Percentiles rank a stretch among this genome's conserved stretches.
phyloP scores from a whole-genome alignment of 164 flowering plant genomes.

The Vitis vinifera region ASM3070453v1 NC_081805.1:5581001-5581500 shows the following conservation, averaged over 20 bases:
- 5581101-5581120: constrained; percentile 50
- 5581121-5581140: constrained; percentile 53
- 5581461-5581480: constrained; percentile 34
- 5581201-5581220: constrained; percentile 78
- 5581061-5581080: constrained; percentile 69
- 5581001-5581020: constrained; percentile 70
- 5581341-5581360: constrained; percentile 85
- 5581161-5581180: constrained; percentile 65
- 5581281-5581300: constrained; percentile 74
- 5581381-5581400: constrained; percentile 46
- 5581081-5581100: constrained; percentile 65
- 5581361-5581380: constrained; percentile 70
- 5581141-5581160: constrained; percentile 38
- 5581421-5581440: constrained; percentile 71
- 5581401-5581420: constrained; percentile 81
- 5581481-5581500: constrained; percentile 45
- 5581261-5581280: constrained; percentile 41
- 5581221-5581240: constrained; percentile 45
- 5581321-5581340: constrained; percentile 65
- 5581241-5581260: constrained; percentile 14
- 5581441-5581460: constrained; percentile 56
- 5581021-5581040: constrained; percentile 43
- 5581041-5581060: constrained; percentile 63
- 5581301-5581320: constrained; percentile 76
- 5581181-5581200: constrained; percentile 67